Conservation (phyloP, 2,329 filamentous ascomycete genomes). For the Incumbomyces lentus region DNA sequence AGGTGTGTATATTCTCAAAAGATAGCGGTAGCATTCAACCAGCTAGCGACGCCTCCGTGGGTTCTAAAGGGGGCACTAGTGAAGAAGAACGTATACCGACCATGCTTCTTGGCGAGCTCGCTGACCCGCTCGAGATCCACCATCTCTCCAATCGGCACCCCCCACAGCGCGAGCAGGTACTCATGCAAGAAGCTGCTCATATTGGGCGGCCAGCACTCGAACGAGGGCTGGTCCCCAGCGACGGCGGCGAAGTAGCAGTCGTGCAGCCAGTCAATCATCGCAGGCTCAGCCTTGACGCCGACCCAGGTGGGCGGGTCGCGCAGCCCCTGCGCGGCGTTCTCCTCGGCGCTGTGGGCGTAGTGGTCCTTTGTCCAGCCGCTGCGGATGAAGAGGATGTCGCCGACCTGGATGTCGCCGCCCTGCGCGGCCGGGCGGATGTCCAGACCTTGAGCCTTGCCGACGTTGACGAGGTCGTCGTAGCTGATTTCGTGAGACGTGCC, state of each 20-base stretch:
- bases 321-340: conserved; percentile 25
- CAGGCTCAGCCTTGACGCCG: conserved; percentile 44
- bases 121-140: conserved; percentile 33
- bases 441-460: conserved; percentile 50
- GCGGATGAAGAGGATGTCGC: conserved; percentile 57
- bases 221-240: conserved; percentile 51
- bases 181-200: conserved; percentile 29
- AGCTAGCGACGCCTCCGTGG: conserved; percentile 33
- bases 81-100: conserved; percentile 33
- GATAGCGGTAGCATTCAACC: conserved; percentile 35
- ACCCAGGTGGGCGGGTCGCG: conserved; percentile 32
- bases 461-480: conserved; percentile 45
- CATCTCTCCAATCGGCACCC: conserved; percentile 37
- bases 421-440: conserved; percentile 47
- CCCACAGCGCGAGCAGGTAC: conserved; percentile 34
- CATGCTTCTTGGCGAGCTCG: conserved; percentile 26
- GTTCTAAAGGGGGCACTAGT: conserved; percentile 34
- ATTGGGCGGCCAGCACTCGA: conserved; percentile 52
- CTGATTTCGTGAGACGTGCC: conserved; percentile 46
- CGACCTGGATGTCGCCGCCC: conserved; percentile 46
- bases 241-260: conserved; percentile 59
- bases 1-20: conserved; percentile 25
- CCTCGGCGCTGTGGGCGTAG: conserved; percentile 33
- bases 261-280: conserved; percentile 56
- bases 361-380: conserved; percentile 54